Conservation (phyloP, 306 rosid species). For the Vicia villosa region DNA sequence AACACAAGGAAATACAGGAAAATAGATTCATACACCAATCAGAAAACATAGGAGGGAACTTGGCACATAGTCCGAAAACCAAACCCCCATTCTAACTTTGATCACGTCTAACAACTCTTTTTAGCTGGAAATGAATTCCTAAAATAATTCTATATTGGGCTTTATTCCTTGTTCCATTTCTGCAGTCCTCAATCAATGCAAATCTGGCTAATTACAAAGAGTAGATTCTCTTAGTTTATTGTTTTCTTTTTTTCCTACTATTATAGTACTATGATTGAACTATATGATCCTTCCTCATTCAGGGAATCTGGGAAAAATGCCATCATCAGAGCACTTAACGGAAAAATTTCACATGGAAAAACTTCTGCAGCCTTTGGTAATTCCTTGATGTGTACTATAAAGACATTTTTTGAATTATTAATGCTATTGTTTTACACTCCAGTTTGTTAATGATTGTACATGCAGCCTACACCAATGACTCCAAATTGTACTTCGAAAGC, state of each 20-base stretch:
- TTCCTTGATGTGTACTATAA: slow-evolving; percentile 29
- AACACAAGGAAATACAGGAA: neutral
- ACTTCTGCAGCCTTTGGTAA: slow-evolving; percentile 50
- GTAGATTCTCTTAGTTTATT: slow-evolving; percentile 18
- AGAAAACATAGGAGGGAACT: neutral
- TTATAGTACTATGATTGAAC: slow-evolving; percentile 35
- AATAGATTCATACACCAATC: neutral
- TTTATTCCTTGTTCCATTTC: slow-evolving; percentile 2
- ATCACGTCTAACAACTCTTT: neutral
- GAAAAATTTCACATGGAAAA: slow-evolving; percentile 47
- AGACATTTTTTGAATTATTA: slow-evolving; percentile 23
- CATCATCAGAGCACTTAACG: slow-evolving; percentile 41
- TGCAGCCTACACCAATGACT: slow-evolving; percentile 54
- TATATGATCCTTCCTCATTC: slow-evolving; percentile 31
- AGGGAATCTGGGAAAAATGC: slow-evolving; percentile 47
- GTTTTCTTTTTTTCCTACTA: slow-evolving; percentile 17
- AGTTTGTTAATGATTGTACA: slow-evolving; percentile 39
- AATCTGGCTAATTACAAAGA: slow-evolving; percentile 36
- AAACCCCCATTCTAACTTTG: neutral
- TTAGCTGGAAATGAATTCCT: slow-evolving; percentile 28
- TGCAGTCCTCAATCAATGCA: slow-evolving; percentile 30
- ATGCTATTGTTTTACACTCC: slow-evolving; percentile 27
- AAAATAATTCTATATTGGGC: slow-evolving; percentile 1
- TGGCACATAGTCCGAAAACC: neutral
- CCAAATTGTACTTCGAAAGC: slow-evolving; percentile 45